Percentiles rank a stretch among this genome's conserved stretches.
These are phyloP conservation scores for Gossypium gossypioides DNA, from an alignment of 441 rosid genomes.

Conservation along the genomic window DNA sequence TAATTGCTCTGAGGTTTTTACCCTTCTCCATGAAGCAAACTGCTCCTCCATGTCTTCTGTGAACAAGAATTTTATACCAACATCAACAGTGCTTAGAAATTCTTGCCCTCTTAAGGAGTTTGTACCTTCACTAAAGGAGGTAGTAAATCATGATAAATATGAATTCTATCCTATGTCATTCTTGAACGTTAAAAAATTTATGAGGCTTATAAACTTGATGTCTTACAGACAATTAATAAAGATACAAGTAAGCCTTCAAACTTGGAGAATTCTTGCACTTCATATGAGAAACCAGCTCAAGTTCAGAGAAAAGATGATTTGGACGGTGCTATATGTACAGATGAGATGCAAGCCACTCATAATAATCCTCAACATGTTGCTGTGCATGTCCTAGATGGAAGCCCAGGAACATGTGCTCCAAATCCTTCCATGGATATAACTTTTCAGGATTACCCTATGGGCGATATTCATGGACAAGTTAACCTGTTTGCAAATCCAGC, in stretches of 20 bases:
- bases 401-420: slow-evolving; percentile 34
- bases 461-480: slow-evolving; percentile 39
- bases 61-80: slow-evolving; percentile 32
- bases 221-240: slow-evolving; percentile 36
- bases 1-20: slow-evolving; percentile 54
- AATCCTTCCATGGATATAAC: slow-evolving; percentile 36
- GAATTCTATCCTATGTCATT: slow-evolving; percentile 24
- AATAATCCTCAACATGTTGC: slow-evolving; percentile 63
- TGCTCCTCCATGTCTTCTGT: slow-evolving; percentile 43
- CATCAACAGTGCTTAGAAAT: slow-evolving; percentile 24
- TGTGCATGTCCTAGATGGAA: slow-evolving; percentile 55
- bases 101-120: slow-evolving; percentile 45
- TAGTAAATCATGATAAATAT: slow-evolving; percentile 24
- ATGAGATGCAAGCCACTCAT: slow-evolving; percentile 39
- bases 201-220: slow-evolving; percentile 30
- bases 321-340: slow-evolving; percentile 25
- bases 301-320: slow-evolving; percentile 25
- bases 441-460: slow-evolving; percentile 40
- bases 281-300: slow-evolving; percentile 28
- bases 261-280: slow-evolving; percentile 28
- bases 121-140: slow-evolving; percentile 42
- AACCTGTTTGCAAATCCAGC: slow-evolving; percentile 40
- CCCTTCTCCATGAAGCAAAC: slow-evolving; percentile 40
- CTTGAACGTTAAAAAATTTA: slow-evolving; percentile 25
- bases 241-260: slow-evolving; percentile 37